Evolutionary conservation across 176 grass and related monocot genomes (phyloP), one percentile per base, ranked within the genome.

Genomic region (Oryza punctata): DNA sequence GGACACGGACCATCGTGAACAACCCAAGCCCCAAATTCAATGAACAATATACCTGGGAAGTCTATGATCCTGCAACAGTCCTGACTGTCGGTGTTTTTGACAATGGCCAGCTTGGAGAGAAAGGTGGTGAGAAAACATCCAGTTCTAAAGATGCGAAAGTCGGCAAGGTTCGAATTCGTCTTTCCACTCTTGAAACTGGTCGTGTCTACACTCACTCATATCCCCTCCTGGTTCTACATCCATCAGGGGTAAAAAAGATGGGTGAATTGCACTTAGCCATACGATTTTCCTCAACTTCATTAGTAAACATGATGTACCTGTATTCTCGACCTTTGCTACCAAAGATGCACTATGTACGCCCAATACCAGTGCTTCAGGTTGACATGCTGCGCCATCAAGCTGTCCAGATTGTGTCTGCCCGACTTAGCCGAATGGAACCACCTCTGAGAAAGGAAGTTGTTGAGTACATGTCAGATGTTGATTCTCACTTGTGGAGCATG

Each of bases 211-310:
- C 96, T 32, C 96, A 99, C 63, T 86, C 85, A 0, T 99, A 99
- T 75, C 96, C 96, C 25, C 93, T 99, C 47, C 83, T 99, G 63
- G 93, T 99, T 84, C 81, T 99, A 23, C 96, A 99, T 38, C 84
- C 96, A 82, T 99, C 96, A 3, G 93, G 96, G 43, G 89, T 99
- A 1, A 99, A 99, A 85, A 99, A 99, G 68, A 99, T 99, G 96
- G 96, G 96, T 10, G 96, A 99, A 47, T 60, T 99, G 74, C 96
- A 99, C 74, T 84, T 99, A 21, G 97, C 97, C 0, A 92, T 99
- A 83, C 87, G 97, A 29, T 99, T 96, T 94, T 96, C 93, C 12
- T 92, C 93, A 0, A 91, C 97, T 4, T 96, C 97, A 57, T 52
- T 96, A 74, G 78, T 96, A 50, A 99, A 94, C 93, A 99, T 94